Evolutionary conservation across 2,329 filamentous ascomycete genomes (phyloP).

Genomic region (Claviceps purpurea): DNA sequence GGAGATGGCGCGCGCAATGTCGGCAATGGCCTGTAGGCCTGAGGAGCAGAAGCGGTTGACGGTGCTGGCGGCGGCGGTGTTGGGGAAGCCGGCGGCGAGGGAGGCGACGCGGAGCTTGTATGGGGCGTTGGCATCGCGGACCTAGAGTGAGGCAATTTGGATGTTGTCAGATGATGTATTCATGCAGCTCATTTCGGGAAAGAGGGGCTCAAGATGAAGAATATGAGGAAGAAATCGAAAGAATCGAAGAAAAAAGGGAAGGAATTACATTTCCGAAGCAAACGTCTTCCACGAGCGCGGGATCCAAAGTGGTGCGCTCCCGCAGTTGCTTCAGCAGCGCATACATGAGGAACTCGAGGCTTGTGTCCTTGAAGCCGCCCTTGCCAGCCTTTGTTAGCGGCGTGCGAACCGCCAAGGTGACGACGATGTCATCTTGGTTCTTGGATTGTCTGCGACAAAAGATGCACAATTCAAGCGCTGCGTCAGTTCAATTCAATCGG

Average conservation of each 20-base stretch:
- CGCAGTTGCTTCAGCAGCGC: constrained; percentile 66
- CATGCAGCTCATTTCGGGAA: too few relatives aligned
- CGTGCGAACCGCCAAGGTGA: constrained; percentile 82
- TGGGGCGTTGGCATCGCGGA: constrained; percentile 71
- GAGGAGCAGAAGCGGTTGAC: constrained; percentile 97
- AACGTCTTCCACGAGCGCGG: constrained; percentile 74
- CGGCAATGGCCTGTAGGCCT: constrained; percentile 86
- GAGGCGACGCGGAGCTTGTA: constrained; percentile 84
- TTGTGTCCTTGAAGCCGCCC: constrained; percentile 90
- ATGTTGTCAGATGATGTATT: neutral
- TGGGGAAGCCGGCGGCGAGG: constrained; percentile 85
- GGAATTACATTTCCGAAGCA: constrained; percentile 69
- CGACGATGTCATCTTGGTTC: constrained; percentile 92
- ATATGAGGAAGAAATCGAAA: neutral
- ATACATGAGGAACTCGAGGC: constrained; percentile 75
- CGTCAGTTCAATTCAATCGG: too few relatives aligned
- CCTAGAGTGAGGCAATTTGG: constrained; percentile 30
- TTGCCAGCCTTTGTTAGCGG: constrained; percentile 80
- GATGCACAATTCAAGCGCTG: too few relatives aligned
- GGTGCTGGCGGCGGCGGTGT: constrained; percentile 68
- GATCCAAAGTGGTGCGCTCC: constrained; percentile 63
- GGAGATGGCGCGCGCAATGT: constrained; percentile 80
- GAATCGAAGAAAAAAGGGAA: too few relatives aligned
- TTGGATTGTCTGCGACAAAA: constrained; percentile 51
- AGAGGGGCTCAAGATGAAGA: neutral